Evolutionary conservation across 1,284 basidiomycete genomes (phyloP).

Genomic region (Melampsora larici-populina): DNA sequence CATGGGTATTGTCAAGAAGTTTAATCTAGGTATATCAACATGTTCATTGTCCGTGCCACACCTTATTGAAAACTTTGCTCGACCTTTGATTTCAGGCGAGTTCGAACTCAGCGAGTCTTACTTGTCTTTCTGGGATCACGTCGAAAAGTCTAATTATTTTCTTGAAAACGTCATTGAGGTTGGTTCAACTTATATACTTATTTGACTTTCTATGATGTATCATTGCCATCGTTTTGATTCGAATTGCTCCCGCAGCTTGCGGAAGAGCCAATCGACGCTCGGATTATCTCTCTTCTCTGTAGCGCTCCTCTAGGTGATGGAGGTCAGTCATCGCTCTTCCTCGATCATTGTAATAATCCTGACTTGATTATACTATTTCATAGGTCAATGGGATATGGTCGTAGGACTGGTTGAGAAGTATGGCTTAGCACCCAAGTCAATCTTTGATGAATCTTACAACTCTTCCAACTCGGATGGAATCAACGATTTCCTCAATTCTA

Average conservation of each 20-base stretch:
- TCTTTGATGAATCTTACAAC: conserved; percentile 83
- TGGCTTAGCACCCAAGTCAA: conserved; percentile 68
- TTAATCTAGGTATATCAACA: conserved; percentile 80
- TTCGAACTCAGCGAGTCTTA: conserved; percentile 62
- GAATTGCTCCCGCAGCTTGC: conserved; percentile 57
- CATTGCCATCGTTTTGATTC: background rate
- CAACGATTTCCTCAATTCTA: conserved; percentile 76
- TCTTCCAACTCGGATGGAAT: conserved; percentile 71
- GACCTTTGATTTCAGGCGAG: conserved; percentile 25
- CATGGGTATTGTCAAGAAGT: conserved; percentile 63
- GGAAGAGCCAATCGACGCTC: conserved; percentile 74
- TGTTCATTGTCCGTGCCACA: conserved; percentile 65
- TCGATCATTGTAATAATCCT: conserved; percentile 10
- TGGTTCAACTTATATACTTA: background rate
- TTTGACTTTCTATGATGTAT: background rate
- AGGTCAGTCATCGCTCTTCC: conserved; percentile 61
- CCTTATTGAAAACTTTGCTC: conserved; percentile 36
- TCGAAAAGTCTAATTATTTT: conserved; percentile 93
- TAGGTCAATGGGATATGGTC: conserved; percentile 68
- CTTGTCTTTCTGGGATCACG: conserved; percentile 89
- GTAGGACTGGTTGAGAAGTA: conserved; percentile 81
- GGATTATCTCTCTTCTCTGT: conserved; percentile 73
- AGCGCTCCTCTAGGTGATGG: conserved; percentile 80
- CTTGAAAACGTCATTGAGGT: conserved; percentile 76
- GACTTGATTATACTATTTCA: background rate